Conservation (phyloP, 352 stramenopile species). For the Pythium rishiriense region DNA sequence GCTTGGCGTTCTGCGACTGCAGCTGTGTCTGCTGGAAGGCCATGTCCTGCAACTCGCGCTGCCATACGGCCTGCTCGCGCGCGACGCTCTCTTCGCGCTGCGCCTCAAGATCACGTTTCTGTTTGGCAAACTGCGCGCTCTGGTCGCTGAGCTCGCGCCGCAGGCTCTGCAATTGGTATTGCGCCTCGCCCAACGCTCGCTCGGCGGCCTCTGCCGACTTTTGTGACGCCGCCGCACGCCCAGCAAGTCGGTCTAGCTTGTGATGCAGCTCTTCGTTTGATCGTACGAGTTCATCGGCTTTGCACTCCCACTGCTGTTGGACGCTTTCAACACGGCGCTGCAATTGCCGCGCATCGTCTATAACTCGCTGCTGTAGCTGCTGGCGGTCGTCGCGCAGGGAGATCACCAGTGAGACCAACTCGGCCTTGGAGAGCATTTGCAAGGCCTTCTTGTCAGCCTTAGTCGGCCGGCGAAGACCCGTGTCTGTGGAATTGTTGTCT, state of each 20-base stretch:
- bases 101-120: conserved; percentile 36
- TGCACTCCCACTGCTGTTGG: conserved; percentile 46
- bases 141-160: conserved; percentile 41
- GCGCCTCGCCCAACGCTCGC: conserved; percentile 27
- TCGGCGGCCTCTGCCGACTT: conserved; percentile 35
- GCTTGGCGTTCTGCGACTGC: conserved; percentile 54
- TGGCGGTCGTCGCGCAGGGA: conserved; percentile 43
- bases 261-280: conserved; percentile 46
- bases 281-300: conserved; percentile 38
- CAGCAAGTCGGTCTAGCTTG: conserved; percentile 22
- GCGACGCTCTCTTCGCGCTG: conserved; percentile 37
- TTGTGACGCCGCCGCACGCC: conserved; percentile 15
- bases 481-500: not conserved
- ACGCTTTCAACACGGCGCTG: conserved; percentile 38
- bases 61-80: conserved; percentile 57
- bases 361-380: conserved; percentile 38
- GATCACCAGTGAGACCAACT: conserved; percentile 46
- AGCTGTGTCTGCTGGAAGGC: conserved; percentile 49
- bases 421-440: conserved; percentile 36
- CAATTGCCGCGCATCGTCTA: conserved; percentile 46
- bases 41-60: conserved; percentile 56
- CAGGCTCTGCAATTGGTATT: conserved; percentile 42
- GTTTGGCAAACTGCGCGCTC: conserved; percentile 28
- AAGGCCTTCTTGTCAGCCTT: conserved; percentile 28
- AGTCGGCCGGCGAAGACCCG: not conserved